Conservation (phyloP, 179 eudicot genomes). For the Silene coronaria region DNA sequence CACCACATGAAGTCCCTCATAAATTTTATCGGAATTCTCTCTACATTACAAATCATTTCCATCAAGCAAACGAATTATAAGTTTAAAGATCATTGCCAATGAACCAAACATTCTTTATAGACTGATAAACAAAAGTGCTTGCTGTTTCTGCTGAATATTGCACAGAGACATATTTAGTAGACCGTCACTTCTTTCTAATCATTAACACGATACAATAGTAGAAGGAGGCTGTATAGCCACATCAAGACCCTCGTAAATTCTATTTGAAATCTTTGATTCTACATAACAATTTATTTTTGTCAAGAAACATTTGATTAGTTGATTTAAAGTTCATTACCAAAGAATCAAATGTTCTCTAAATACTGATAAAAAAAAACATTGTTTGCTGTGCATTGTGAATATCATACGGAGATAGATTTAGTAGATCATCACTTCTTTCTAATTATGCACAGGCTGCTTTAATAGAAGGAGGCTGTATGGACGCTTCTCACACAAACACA, state of each 20-base stretch:
- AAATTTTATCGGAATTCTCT: not conserved
- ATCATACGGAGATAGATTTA: not conserved
- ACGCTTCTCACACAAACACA: not conserved
- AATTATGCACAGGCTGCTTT: not conserved
- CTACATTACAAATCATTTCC: not conserved
- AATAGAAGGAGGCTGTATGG: not conserved
- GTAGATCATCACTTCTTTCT: not conserved
- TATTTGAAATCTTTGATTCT: too few species aligned
- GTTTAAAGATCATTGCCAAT: constrained; percentile 2
- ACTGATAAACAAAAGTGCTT: too few species aligned
- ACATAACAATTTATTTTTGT: too few species aligned
- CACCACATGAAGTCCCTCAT: not conserved
- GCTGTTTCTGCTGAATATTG: too few species aligned
- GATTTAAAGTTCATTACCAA: too few species aligned
- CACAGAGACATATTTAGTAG: too few species aligned
- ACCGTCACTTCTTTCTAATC: too few species aligned
- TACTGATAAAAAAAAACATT: not conserved
- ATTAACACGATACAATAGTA: too few species aligned
- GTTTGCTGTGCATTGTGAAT: not conserved
- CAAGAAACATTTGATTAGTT: too few species aligned
- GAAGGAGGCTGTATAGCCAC: too few species aligned
- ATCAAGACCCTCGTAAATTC: too few species aligned
- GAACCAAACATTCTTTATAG: too few species aligned
- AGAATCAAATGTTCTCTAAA: not conserved
- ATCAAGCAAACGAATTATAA: not conserved